phyloP scores from a whole-genome alignment of 495 filamentous ascomycete genomes.

The Podospora bellae-mahoneyi region DNA sequence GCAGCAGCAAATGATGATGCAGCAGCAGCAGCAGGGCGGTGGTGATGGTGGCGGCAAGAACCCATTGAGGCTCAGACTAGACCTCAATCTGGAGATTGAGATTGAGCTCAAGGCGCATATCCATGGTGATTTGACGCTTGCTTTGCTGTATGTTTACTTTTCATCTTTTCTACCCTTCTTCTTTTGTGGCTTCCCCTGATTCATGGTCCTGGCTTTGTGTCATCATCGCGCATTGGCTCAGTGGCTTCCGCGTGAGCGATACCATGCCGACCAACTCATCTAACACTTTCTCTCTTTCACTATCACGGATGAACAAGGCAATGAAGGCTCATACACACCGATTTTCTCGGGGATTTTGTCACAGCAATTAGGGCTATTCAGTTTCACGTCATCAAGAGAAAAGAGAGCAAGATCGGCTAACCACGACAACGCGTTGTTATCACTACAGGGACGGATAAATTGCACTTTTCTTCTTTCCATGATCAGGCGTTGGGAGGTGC shows the following conservation, averaged over 20 bases:
- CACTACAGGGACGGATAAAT: not conserved
- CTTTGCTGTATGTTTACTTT: constrained; percentile 64
- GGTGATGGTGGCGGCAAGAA: constrained; percentile 57
- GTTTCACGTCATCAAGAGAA: not conserved
- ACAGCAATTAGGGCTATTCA: not conserved
- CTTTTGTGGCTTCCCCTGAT: not conserved
- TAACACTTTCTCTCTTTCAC: not conserved
- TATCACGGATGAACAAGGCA: not conserved
- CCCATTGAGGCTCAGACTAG: constrained; percentile 71
- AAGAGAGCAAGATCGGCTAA: not conserved
- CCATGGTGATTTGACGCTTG: constrained; percentile 82
- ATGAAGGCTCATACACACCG: constrained; percentile 15
- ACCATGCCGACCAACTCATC: not conserved
- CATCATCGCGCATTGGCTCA: not conserved
- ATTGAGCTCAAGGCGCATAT: constrained; percentile 89
- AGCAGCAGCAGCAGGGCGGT: constrained; percentile 25
- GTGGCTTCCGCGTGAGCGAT: not conserved
- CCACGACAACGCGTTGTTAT: not conserved
- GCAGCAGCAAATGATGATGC: constrained; percentile 25
- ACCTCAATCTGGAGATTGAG: constrained; percentile 86
- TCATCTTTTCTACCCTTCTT: constrained; percentile 4
- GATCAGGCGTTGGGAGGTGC: not conserved
- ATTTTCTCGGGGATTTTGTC: not conserved
- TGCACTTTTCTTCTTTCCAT: not conserved
- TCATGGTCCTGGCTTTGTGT: not conserved